Evolutionary conservation across 1,284 basidiomycete genomes (phyloP).

Genomic region (Ceratobasidium sp.): DNA sequence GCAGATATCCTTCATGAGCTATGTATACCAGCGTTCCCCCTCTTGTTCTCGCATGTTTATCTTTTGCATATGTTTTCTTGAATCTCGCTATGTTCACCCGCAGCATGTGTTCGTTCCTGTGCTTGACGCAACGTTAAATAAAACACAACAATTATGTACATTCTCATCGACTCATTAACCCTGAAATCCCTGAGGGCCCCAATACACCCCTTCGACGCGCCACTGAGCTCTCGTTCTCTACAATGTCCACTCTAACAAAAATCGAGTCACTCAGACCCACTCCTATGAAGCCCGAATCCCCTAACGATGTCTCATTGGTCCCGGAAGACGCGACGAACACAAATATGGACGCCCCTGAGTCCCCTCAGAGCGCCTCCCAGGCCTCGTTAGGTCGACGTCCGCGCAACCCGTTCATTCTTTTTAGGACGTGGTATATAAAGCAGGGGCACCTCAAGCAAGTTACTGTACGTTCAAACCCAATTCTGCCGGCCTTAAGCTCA

Average conservation of each 20-base stretch:
- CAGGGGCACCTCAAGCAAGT: slow-evolving; percentile 38
- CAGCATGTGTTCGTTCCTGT: slow-evolving; percentile 34
- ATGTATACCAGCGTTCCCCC: slow-evolving; percentile 14
- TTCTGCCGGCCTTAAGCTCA: slow-evolving; percentile 5
- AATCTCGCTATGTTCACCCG: slow-evolving; percentile 11
- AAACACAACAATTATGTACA: slow-evolving; percentile 44
- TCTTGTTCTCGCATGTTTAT: slow-evolving; percentile 14
- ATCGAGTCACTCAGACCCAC: slow-evolving; percentile 21
- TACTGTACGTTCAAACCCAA: slow-evolving; percentile 19
- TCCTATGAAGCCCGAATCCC: slow-evolving; percentile 19
- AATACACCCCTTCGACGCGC: slow-evolving; percentile 22
- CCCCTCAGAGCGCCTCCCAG: slow-evolving; percentile 2
- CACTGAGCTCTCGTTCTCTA: slow-evolving; percentile 13
- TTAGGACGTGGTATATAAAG: slow-evolving; percentile 42
- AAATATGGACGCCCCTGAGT: not conserved
- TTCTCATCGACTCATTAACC: slow-evolving; percentile 39
- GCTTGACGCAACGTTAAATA: slow-evolving; percentile 25
- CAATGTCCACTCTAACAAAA: slow-evolving; percentile 32
- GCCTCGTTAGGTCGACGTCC: slow-evolving; percentile 22
- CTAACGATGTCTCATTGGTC: not conserved
- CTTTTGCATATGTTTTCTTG: slow-evolving; percentile 20
- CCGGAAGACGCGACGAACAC: slow-evolving; percentile 22
- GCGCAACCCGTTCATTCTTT: slow-evolving; percentile 42
- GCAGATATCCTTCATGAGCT: slow-evolving; percentile 16
- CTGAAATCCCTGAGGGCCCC: slow-evolving; percentile 32